Evolutionary conservation across 805 yeast genomes (phyloP).

Genomic region (Metschnikowia santaceciliae): DNA sequence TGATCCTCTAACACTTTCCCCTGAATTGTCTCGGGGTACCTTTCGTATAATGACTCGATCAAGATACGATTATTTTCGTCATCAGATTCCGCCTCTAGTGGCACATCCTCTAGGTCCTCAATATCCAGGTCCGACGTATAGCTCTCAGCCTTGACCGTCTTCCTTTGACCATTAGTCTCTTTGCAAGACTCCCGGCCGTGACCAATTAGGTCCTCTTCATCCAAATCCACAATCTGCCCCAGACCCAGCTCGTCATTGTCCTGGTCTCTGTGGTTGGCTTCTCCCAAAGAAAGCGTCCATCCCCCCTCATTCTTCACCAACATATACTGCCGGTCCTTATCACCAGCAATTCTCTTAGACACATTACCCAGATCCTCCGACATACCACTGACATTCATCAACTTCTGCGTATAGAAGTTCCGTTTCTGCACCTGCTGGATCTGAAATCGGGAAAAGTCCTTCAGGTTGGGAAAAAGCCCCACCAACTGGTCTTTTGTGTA

Average conservation of each 20-base stretch:
- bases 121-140: slow-evolving; percentile 17
- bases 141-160: neutral
- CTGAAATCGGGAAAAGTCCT: slow-evolving; percentile 91
- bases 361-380: slow-evolving; percentile 47
- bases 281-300: slow-evolving; percentile 64
- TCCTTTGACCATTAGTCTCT: no score
- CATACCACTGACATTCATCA: slow-evolving; percentile 82
- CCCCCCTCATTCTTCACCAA: slow-evolving; percentile 76
- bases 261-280: slow-evolving; percentile 4
- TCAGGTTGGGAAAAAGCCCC: slow-evolving; percentile 71
- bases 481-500: slow-evolving; percentile 86
- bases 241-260: slow-evolving; percentile 47
- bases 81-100: slow-evolving; percentile 12
- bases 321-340: slow-evolving; percentile 69
- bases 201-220: slow-evolving; percentile 28
- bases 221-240: slow-evolving; percentile 49
- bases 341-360: slow-evolving; percentile 73
- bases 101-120: slow-evolving; percentile 22
- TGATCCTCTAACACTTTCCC: neutral
- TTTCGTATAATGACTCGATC: slow-evolving; percentile 35
- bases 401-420: slow-evolving; percentile 81
- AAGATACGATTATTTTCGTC: slow-evolving; percentile 31
- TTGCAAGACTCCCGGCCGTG: no score
- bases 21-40: slow-evolving; percentile 17
- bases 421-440: slow-evolving; percentile 89